Conservation (phyloP, 768 basidiomycete genomes). For the Russula dissimulans region DNA sequence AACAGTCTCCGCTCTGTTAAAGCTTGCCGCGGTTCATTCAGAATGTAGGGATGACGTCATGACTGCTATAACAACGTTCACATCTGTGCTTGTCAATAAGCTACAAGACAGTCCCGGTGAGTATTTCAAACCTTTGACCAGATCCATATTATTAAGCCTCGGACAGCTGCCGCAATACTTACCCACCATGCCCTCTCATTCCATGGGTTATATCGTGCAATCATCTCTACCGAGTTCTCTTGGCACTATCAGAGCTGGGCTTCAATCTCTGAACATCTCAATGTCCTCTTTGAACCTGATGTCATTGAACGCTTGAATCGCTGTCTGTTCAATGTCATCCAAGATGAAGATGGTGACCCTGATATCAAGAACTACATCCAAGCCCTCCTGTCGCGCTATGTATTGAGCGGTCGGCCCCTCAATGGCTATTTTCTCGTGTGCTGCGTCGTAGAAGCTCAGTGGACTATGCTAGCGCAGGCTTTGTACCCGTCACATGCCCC, state of each 20-base stretch:
- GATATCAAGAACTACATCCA: slow-evolving; percentile 51
- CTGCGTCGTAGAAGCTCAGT: slow-evolving; percentile 76
- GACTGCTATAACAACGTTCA: slow-evolving; percentile 52
- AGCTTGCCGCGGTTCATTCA: slow-evolving; percentile 46
- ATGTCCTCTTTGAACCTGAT: slow-evolving; percentile 51
- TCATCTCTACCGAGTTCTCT: slow-evolving; percentile 65
- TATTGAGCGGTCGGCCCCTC: slow-evolving; percentile 64
- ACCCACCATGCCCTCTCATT: slow-evolving; percentile 72
- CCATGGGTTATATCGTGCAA: slow-evolving; percentile 80
- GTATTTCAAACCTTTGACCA: slow-evolving; percentile 21
- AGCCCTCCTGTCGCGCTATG: slow-evolving; percentile 67
- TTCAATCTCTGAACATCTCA: slow-evolving; percentile 42
- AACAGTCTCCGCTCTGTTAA: slow-evolving; percentile 66
- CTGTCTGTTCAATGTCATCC: slow-evolving; percentile 50
- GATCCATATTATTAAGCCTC: neutral
- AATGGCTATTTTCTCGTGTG: slow-evolving; percentile 87
- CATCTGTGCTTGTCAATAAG: slow-evolving; percentile 44
- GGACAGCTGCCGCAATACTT: slow-evolving; percentile 57
- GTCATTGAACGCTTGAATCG: slow-evolving; percentile 67
- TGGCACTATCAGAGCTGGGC: slow-evolving; percentile 68
- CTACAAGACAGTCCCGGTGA: slow-evolving; percentile 47
- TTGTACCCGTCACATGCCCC: slow-evolving; percentile 29
- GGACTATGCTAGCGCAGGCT: slow-evolving; percentile 76
- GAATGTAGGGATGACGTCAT: slow-evolving; percentile 43
- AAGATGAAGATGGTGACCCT: slow-evolving; percentile 45